Evolutionary conservation across 2,329 filamentous ascomycete genomes (phyloP).

Genomic region (Aspergillus arachidicola): DNA sequence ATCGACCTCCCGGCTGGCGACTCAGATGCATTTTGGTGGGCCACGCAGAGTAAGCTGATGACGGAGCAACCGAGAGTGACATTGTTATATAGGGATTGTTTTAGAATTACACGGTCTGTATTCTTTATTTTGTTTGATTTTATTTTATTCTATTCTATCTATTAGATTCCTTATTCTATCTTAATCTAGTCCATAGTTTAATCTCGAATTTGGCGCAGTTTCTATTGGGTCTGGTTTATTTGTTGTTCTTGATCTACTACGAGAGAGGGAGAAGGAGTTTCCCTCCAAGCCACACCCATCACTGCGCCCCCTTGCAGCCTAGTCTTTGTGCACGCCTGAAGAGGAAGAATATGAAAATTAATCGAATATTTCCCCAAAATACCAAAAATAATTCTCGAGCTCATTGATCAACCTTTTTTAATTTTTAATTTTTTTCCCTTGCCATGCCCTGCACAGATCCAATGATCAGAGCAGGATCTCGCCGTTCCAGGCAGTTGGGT

Average conservation of each 20-base stretch:
- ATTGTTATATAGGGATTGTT: no score
- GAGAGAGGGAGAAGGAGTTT: background rate
- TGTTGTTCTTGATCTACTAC: background rate
- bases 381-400: background rate
- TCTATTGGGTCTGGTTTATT: no score
- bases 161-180: no score
- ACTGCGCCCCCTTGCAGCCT: background rate
- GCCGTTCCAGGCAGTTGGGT: background rate
- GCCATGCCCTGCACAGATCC: background rate
- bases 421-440: background rate
- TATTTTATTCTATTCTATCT: no score
- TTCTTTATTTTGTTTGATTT: background rate
- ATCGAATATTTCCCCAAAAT: background rate
- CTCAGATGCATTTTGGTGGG: background rate
- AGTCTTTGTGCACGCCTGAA: background rate
- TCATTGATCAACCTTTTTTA: background rate
- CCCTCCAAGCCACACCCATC: background rate
- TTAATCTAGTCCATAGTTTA: no score
- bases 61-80: background rate
- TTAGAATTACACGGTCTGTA: background rate
- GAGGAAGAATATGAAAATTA: background rate
- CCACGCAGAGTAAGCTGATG: background rate
- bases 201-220: no score
- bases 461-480: background rate
- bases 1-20: background rate